Conservation (phyloP, 306 rosid species). For the Rosa persica region DNA sequence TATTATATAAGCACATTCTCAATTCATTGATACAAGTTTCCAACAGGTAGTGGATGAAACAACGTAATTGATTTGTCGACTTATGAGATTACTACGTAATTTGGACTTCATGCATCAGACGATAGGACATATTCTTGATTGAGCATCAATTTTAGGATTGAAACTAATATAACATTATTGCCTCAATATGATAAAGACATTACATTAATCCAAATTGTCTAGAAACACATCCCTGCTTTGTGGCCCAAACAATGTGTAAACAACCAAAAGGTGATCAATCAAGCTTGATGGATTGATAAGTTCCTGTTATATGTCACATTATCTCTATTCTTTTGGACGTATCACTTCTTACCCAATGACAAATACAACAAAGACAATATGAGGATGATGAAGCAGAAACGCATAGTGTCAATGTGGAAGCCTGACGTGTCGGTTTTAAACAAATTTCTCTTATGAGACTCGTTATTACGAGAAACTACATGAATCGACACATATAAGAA, state of each 20-base stretch:
- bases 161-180: not conserved
- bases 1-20: too few species aligned
- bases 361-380: not conserved
- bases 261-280: too few species aligned
- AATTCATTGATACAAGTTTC: too few species aligned
- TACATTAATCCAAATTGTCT: not conserved
- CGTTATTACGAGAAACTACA: not conserved
- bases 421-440: not conserved
- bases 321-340: not conserved
- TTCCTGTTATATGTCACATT: not conserved
- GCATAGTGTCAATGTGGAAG: not conserved
- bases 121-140: not conserved
- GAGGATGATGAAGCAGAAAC: conserved; percentile 3
- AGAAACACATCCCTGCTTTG: not conserved
- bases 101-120: not conserved
- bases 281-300: not conserved
- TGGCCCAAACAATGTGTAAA: too few species aligned
- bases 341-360: not conserved
- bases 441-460: not conserved
- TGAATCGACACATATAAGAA: not conserved
- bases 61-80: not conserved
- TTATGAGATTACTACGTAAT: not conserved
- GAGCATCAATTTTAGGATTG: not conserved
- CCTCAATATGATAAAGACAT: not conserved
- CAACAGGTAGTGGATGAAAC: not conserved